Percentiles rank a stretch among this genome's conserved stretches.
These are phyloP conservation scores for Thalassiosira delicatula DNA, from an alignment of 352 stramenopile species.

Conservation along the genomic window DNA sequence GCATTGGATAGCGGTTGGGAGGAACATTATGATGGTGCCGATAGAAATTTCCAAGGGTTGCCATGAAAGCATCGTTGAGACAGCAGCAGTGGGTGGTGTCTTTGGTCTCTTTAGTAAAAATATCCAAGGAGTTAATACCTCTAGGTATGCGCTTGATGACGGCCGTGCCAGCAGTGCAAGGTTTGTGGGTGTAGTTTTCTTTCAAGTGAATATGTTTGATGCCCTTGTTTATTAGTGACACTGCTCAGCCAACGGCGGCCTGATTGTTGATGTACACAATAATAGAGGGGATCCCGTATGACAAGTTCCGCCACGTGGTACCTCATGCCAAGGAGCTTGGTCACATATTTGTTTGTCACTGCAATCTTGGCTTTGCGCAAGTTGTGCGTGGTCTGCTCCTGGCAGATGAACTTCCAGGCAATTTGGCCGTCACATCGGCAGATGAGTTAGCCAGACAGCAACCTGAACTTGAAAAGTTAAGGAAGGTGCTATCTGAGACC, in stretches of 20 bases:
- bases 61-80: slow-evolving; percentile 49
- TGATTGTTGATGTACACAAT: slow-evolving; percentile 52
- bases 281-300: neutral
- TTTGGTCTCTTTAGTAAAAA: slow-evolving; percentile 57
- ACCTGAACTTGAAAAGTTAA: neutral
- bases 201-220: slow-evolving; percentile 30
- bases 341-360: neutral
- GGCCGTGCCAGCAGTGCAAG: neutral
- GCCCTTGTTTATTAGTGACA: slow-evolving; percentile 18
- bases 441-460: neutral
- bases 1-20: too few species aligned
- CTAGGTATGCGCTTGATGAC: slow-evolving; percentile 23
- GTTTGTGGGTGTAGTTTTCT: slow-evolving; percentile 40
- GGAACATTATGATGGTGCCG: too few species aligned
- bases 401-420: neutral
- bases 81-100: slow-evolving; percentile 36
- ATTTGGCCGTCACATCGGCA: neutral
- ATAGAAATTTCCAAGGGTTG: too few species aligned
- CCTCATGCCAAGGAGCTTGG: neutral
- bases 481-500: too few species aligned
- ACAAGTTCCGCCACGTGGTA: neutral
- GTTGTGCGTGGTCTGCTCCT: neutral
- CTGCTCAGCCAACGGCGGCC: slow-evolving; percentile 20
- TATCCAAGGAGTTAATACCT: slow-evolving; percentile 32
- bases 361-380: neutral